Evolutionary conservation across 768 basidiomycete species (phyloP).

Genomic region (Mycena capillaripes): DNA sequence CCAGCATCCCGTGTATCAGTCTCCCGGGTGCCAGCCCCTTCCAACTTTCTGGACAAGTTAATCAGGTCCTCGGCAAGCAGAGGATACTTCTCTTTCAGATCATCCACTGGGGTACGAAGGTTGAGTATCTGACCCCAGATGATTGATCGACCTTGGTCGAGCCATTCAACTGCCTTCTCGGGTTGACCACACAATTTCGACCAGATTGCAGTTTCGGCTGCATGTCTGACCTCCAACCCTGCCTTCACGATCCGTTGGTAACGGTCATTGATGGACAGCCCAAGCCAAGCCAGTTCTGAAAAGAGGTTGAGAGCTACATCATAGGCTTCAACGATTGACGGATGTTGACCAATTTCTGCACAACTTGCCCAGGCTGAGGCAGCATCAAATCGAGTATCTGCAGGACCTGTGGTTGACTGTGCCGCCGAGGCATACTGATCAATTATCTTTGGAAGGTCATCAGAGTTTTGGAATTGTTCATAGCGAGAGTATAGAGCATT

Average conservation of each 20-base stretch:
- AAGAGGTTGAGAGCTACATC: background rate
- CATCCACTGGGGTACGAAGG: background rate
- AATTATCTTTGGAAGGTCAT: slow-evolving; percentile 18
- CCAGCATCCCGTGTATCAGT: background rate
- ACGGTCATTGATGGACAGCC: background rate
- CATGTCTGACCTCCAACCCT: background rate
- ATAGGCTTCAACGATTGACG: background rate
- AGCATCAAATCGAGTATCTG: background rate
- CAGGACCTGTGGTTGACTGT: background rate
- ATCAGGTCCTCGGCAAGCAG: background rate
- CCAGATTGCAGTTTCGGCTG: background rate
- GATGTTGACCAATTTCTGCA: background rate
- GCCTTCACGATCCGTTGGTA: background rate
- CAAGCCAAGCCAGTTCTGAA: background rate
- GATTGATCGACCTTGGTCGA: background rate
- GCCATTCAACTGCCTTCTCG: background rate
- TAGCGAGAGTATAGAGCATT: slow-evolving; percentile 8
- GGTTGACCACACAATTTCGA: background rate
- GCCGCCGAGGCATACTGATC: background rate
- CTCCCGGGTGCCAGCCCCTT: background rate
- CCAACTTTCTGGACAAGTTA: background rate
- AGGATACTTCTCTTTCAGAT: background rate
- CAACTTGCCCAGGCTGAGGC: background rate
- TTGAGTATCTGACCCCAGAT: background rate
- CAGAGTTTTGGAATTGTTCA: slow-evolving; percentile 2